Conservation (phyloP, 164 flowering plant species). For the Houttuynia cordata region DNA sequence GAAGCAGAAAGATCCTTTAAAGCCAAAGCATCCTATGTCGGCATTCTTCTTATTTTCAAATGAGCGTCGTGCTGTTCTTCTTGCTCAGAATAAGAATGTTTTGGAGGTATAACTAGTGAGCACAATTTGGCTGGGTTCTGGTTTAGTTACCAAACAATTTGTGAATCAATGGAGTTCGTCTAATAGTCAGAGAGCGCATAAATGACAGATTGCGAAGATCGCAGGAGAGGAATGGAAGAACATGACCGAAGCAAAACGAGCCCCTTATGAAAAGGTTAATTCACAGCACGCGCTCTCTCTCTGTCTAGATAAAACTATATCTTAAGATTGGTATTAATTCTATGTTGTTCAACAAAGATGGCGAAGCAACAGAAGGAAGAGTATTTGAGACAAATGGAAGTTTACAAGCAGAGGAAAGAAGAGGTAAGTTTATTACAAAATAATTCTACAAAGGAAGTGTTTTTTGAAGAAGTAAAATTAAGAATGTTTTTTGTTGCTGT, state of each 20-base stretch:
- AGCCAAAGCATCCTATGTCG: constrained; percentile 72
- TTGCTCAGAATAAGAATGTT: constrained; percentile 45
- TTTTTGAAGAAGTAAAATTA: background rate
- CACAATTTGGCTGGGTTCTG: background rate
- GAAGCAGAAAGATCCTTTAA: constrained; percentile 76
- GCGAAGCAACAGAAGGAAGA: constrained; percentile 71
- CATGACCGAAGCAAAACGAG: constrained; percentile 45
- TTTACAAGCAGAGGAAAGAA: constrained; percentile 59
- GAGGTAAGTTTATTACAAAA: constrained; percentile 14
- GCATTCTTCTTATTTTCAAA: constrained; percentile 66
- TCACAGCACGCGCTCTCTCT: background rate
- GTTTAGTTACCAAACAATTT: background rate
- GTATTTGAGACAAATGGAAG: constrained; percentile 60
- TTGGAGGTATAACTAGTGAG: constrained; percentile 36
- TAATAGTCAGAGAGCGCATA: background rate
- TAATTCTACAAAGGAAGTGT: background rate
- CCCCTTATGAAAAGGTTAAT: constrained; percentile 67
- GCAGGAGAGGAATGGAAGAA: constrained; percentile 89
- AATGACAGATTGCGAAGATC: constrained; percentile 44
- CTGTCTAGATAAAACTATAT: too few species aligned
- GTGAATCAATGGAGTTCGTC: too few species aligned
- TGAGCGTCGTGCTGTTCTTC: constrained; percentile 48
- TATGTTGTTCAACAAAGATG: constrained; percentile 23
- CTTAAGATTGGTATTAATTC: background rate
- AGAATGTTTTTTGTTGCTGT: background rate